Evolutionary conservation across 1,139 yeast species (phyloP), one percentile per base, ranked within the genome.

Genomic region (Hemisphaericaspora lyxosophila): DNA sequence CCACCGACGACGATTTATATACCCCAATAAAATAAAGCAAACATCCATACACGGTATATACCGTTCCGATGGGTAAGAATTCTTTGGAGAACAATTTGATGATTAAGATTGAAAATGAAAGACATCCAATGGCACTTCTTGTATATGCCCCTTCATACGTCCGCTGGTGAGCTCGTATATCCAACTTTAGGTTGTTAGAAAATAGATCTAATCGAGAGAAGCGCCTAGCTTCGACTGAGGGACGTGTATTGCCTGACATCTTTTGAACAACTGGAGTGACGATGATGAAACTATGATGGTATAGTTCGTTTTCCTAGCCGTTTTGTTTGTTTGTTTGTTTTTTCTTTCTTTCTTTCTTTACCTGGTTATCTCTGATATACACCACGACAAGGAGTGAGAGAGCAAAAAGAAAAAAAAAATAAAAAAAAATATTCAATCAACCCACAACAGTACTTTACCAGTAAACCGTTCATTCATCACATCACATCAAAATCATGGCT

Each of bases 121-220:
- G 54, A 36, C 72, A 59, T 26, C 72, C 72, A 17, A 78, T 57
- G 22, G 82, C 75, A 3, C 80, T 68, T 38, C 83, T 53, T 9
- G 80, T 69, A 49, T 78, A 78, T 3, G 83, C 81, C 0, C 83
- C 83, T 53, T 78, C 82, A 49, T 78, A 78, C 1, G 83, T 78
- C 45, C 83, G 53, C 52, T 78, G 83, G 51, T 78, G 81, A 1
- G 83, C 83, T 43, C 83, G 49, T 4, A 78, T 70, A 45, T 78
- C 83, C 28, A 76, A 56, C 48, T 73, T 72, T 36, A 66, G 64
- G 4, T 60, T 61, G 27, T 65, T 61, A 3, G 74, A 49, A 18
- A 69, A 54, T 7, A 52, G 47, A 38, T 66, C 71, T 14, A 70
- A 50, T 20, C 67, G 46, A 1, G 73, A 66, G 2, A 70, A 67